Evolutionary conservation across 2,329 filamentous ascomycete species (phyloP), one percentile per base, ranked within the genome.

Genomic region (Arthrinium puccinioides): DNA sequence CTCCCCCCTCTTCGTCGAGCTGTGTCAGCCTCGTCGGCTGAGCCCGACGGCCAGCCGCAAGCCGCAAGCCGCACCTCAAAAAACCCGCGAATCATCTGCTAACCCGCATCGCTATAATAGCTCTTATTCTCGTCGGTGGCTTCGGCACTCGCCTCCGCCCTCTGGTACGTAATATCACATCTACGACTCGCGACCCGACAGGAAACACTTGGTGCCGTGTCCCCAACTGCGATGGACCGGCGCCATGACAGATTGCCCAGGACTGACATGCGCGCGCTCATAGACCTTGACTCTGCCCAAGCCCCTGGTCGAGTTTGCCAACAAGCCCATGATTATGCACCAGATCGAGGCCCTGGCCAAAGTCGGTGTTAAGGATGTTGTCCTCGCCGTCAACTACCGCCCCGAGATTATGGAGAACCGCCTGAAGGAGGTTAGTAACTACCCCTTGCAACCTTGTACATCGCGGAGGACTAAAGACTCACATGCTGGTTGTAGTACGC

Each of bases 251-350:
- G n/a, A n/a, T n/a, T n/a, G n/a, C 25, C 25, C 19, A 9, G 18
- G 11, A 43, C 59, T 46, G 42, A 39, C 38, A 30, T 44, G 38
- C 48, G 46, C 45, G 33, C 33, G 25, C 38, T 23, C 14, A 7
- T 61, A 94, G 87, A 98, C 90, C 54, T 80, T 98, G 59, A 96
- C 92, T 36, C 85, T 96, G 50, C 90, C 90, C 45, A 98, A 97
- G 69, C 90, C 92, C 49, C 77, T 98, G 51, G 92, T 98, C 57
- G 90, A 98, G 70, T 98, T 98, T 59, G 88, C 80, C 60, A 98
- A 98, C 77, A 90, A 92, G 70, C 92, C 89, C 61, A 98, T 98
- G 90, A 97, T 98, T 64, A 76, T 94, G 57, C 90, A 97, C 69
- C 90, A 98, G 69, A 87, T 98, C 54, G 88, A 96, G 70, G 88